phyloP scores from a whole-genome alignment of 352 stramenopile genomes.

The Pythium rishiriense region DNA sequence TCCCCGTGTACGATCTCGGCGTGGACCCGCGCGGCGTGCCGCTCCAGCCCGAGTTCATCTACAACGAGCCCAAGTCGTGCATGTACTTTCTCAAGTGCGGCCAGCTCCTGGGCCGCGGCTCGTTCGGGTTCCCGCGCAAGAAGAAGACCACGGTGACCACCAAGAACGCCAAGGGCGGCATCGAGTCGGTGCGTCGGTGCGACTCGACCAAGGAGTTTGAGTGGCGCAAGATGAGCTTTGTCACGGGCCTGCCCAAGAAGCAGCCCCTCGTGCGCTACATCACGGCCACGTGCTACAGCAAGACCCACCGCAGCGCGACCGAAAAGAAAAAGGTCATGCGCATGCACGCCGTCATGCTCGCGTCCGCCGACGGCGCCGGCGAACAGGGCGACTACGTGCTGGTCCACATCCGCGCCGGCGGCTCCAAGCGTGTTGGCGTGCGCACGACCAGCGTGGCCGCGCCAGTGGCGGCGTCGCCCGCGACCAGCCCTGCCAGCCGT shows the following conservation, averaged over 20 bases:
- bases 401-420: conserved; percentile 71
- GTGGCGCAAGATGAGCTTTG: conserved; percentile 84
- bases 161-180: conserved; percentile 34
- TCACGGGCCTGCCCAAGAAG: conserved; percentile 77
- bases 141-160: conserved; percentile 39
- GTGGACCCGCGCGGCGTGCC: conserved; percentile 71
- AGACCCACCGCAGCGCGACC: conserved; percentile 44
- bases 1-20: conserved; percentile 71
- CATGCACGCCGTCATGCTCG: conserved; percentile 82
- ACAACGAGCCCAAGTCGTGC: conserved; percentile 67
- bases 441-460: conserved; percentile 34
- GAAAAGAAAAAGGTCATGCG: conserved; percentile 84
- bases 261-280: conserved; percentile 74
- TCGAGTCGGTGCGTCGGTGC: conserved; percentile 21
- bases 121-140: conserved; percentile 71
- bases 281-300: conserved; percentile 74
- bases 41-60: conserved; percentile 76
- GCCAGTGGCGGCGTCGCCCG: conserved; percentile 16
- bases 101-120: conserved; percentile 59
- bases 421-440: conserved; percentile 67
- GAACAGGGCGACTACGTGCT: conserved; percentile 64
- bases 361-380: conserved; percentile 40
- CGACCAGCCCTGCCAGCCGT: conserved; percentile 6
- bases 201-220: conserved; percentile 68
- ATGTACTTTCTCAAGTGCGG: conserved; percentile 79